Base-by-base conservation (phyloP, 2,329 filamentous ascomycete genomes). In the Fusarium kyushuense region DNA sequence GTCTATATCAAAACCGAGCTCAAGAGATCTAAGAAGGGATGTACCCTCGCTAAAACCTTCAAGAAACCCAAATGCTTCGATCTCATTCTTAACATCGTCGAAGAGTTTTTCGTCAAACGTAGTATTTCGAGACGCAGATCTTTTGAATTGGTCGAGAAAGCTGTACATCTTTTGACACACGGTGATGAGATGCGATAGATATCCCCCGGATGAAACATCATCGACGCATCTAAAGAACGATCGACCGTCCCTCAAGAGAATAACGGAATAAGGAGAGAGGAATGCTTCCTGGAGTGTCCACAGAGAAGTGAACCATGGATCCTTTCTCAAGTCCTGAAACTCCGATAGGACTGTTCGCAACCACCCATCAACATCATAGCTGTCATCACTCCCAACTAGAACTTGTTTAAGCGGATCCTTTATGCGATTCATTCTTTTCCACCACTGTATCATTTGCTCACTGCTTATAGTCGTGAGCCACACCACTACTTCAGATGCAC, bases 311-410 rank as follows among this genome's bases (percentile, higher is more conserved):
- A 42, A 42, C 40, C 40, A 42, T 4, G 19, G 19, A 3, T 42
- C 19, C 1, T 42, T 21, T 12, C 23, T 25, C 1, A 42, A 8
- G 0, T 16, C 40, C 21, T 25, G 40, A 7, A 42, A 25, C 16
- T 21, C 23, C 0, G 5, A 4, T 3, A 23, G 40, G 0, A 42
- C 13, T 16, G 4, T 4, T 16, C 16, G 2, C 8, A 42, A 12
- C 19, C 23, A 21, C 0, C 3, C 3, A 8, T 21, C 14, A 0
- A 42, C 40, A 17, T 42, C 23, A 6, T 25, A 21, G 21, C 25
- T 21, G 6, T 21, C 8, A 3, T n/a, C 19, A 21, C 10, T 42
- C 1, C 19, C 40, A 21, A 23, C 40, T 5, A 17, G 4, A 3
- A 42, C 19, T 25, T 10, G 7, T 16, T 21, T 42, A 1, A 25